phyloP scores from a whole-genome alignment of 176 grass and related monocot genomes.

The Cymbopogon citratus region DNA sequence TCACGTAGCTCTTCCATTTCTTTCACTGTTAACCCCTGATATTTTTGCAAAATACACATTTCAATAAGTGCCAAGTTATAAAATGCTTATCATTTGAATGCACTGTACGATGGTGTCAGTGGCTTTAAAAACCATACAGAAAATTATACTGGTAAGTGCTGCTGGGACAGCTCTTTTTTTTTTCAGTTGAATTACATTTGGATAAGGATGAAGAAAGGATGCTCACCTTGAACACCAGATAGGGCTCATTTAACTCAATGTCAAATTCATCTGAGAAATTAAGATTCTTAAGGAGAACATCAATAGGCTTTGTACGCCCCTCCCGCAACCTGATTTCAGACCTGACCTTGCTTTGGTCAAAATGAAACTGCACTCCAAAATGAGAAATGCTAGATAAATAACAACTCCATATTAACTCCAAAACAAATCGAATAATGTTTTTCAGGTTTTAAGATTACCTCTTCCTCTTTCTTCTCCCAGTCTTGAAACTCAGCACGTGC shows the following conservation, averaged over 20 bases:
- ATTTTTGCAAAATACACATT: constrained; percentile 30
- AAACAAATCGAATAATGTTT: neutral
- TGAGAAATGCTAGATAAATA: constrained; percentile 25
- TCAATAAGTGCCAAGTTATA: constrained; percentile 6
- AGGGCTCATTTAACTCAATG: constrained; percentile 92
- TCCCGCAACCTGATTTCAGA: constrained; percentile 91
- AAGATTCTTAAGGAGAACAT: constrained; percentile 92
- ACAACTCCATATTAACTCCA: constrained; percentile 3
- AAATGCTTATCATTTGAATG: neutral
- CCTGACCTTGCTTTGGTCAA: constrained; percentile 98
- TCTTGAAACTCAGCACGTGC: constrained; percentile 93
- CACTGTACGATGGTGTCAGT: neutral
- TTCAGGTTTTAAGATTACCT: constrained; percentile 44
- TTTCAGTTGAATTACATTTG: neutral
- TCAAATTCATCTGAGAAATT: constrained; percentile 77
- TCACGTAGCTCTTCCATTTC: constrained; percentile 90
- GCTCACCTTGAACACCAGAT: constrained; percentile 90
- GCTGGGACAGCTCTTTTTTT: neutral
- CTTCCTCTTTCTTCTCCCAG: constrained; percentile 99
- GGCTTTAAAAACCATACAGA: constrained; percentile 12
- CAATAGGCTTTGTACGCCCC: constrained; percentile 93
- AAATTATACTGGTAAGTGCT: neutral
- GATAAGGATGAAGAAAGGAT: neutral
- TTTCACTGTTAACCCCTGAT: constrained; percentile 79
- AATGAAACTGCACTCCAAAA: constrained; percentile 70